Conservation (phyloP, 1,284 basidiomycete genomes). For the Ceratobasidium sp. region DNA sequence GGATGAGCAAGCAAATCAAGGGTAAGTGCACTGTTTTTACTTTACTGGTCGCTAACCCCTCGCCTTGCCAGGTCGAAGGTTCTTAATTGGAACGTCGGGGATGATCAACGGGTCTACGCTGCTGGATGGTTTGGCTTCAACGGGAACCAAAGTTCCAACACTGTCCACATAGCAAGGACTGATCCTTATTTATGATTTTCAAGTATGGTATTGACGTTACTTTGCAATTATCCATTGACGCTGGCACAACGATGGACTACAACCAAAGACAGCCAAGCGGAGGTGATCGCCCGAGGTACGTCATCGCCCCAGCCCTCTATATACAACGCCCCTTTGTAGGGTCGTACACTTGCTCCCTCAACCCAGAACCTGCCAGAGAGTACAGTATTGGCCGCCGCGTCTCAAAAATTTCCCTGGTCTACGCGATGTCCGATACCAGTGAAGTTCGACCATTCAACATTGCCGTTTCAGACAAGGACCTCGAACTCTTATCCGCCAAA, state of each 20-base stretch:
- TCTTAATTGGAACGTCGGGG: constrained; percentile 90
- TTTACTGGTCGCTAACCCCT: constrained; percentile 43
- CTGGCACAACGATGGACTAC: background rate
- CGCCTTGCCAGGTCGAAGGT: constrained; percentile 73
- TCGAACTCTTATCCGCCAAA: constrained; percentile 26
- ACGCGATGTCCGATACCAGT: background rate
- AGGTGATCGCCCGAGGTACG: background rate
- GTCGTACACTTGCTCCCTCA: background rate
- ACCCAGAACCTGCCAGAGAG: no score
- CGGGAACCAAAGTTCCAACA: constrained; percentile 35
- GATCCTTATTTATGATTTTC: background rate
- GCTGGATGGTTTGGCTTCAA: constrained; percentile 62
- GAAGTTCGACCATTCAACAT: constrained; percentile 44
- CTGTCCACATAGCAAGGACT: constrained; percentile 19
- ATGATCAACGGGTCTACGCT: constrained; percentile 84
- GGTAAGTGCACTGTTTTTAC: constrained; percentile 63
- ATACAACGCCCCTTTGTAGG: background rate
- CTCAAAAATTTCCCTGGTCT: background rate
- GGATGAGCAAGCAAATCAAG: constrained; percentile 86
- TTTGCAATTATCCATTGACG: background rate
- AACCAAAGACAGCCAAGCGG: background rate
- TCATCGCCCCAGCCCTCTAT: background rate
- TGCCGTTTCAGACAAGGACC: constrained; percentile 43
- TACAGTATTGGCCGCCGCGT: background rate
- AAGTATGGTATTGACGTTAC: background rate